A percentile compares a stretch with the other conserved stretches of the same genome.
These are phyloP conservation scores for Physcia stellaris DNA, from an alignment of 495 filamentous ascomycete genomes.

Conservation along the genomic window DNA sequence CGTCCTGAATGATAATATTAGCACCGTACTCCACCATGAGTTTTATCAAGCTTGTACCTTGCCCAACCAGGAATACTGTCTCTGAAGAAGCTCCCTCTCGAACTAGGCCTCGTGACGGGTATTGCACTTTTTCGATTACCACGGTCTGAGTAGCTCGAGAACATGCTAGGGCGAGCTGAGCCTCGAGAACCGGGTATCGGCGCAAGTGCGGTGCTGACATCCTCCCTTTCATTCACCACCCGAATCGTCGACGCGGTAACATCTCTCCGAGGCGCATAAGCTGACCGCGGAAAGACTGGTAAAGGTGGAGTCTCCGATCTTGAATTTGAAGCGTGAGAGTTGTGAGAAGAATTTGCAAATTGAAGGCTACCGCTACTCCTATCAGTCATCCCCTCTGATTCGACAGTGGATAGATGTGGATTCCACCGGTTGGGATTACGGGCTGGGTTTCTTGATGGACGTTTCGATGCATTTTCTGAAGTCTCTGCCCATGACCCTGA, in stretches of 20 bases:
- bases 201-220: constrained; percentile 25
- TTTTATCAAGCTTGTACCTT: constrained; percentile 30
- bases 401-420: constrained; percentile 60
- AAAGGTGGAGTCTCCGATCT: neutral
- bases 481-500: constrained; percentile 34
- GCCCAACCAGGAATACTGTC: constrained; percentile 53
- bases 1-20: constrained; percentile 9
- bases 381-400: constrained; percentile 47
- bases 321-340: constrained; percentile 10
- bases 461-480: too few species aligned
- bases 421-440: constrained; percentile 44
- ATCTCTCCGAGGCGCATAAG: constrained; percentile 16
- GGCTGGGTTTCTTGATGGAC: too few species aligned
- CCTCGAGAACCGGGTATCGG: constrained; percentile 23
- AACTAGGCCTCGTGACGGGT: constrained; percentile 28
- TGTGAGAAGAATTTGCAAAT: constrained; percentile 11
- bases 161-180: constrained; percentile 21
- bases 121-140: constrained; percentile 25
- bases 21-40: neutral
- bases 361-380: constrained; percentile 11
- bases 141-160: constrained; percentile 25
- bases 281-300: constrained; percentile 5
- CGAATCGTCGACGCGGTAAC: constrained; percentile 31
- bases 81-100: constrained; percentile 37
- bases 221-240: constrained; percentile 29